Base-by-base conservation (phyloP, 441 rosid genomes). In the Theobroma grandiflorum region DNA sequence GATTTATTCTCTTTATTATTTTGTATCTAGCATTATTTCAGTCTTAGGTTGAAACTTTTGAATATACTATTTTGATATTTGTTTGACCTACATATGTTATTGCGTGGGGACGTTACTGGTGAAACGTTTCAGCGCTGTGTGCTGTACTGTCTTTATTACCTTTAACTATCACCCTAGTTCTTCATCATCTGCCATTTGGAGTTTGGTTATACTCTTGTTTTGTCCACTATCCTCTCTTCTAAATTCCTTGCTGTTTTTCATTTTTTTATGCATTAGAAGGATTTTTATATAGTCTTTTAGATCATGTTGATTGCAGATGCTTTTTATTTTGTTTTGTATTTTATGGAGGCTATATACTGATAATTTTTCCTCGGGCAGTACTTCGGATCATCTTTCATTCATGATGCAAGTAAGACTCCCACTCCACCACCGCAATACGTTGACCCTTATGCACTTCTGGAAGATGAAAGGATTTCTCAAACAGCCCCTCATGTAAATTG, bases 381-480 rank as follows among this genome's bases (percentile, higher is more conserved):
- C 82, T 94, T 92, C 50, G 98, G 99, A 77, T 71, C 93, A 20
- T 79, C 85, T 69, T 97, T 97, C 58, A 78, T 97, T 59, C 99
- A 94, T 16, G 95, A 91, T 2, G 97, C 80, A 55, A 90, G 85
- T 83, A n/a, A 82, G 8, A 73, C 74, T 12, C 78, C 86, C 2
- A 14, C 76, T 38, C 83, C 94, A 8, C 87, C 90, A 2, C 96
- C 95, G 40, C 94, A 79, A 38, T 92, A 93, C 66, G 74, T 89
- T 3, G 96, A 95, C 86, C 99, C 98, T 6, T 95, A 91, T 75
- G 77, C 88, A 16, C 93, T 96, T 11, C 84, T 96, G 84, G 96
- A 95, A 82, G 99, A 96, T 64, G 93, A 96, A 87, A 90, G 97
- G 82, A 92, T 94, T 43, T 91, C 99, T 72, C 89, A 87, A 77